These are phyloP conservation scores for Metschnikowia hibisci DNA, from an alignment of 805 yeast genomes.

Conservation along the genomic window DNA sequence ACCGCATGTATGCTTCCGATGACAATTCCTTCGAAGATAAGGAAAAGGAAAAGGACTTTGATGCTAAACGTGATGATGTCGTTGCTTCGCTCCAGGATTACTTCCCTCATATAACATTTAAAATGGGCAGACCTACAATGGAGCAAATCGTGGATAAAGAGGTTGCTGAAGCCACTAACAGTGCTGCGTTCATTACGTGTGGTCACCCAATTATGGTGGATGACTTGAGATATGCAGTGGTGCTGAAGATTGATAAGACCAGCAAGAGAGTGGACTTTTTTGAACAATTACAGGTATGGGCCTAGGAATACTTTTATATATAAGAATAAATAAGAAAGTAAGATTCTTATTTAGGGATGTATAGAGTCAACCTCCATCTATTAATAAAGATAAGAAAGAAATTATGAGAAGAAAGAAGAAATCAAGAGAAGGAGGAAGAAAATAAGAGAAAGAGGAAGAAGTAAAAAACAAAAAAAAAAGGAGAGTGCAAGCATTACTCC, in stretches of 20 bases:
- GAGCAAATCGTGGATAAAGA: constrained; percentile 34
- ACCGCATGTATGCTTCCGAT: constrained; percentile 8
- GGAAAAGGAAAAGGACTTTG: constrained; percentile 6
- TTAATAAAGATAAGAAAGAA: no score
- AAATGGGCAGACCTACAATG: constrained; percentile 44
- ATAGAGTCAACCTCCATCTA: no score
- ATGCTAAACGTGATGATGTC: constrained; percentile 3
- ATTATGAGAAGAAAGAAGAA: no score
- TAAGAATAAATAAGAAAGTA: not conserved
- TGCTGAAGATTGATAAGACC: constrained; percentile 16
- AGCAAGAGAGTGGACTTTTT: constrained; percentile 18
- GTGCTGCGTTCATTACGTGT: constrained; percentile 36
- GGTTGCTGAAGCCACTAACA: constrained; percentile 35
- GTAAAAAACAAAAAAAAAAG: no score
- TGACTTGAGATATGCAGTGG: constrained; percentile 23
- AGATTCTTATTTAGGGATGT: no score
- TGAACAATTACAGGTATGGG: constrained; percentile 22
- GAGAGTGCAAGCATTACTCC: no score
- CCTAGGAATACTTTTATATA: constrained; percentile 16
- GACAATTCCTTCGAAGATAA: constrained; percentile 5
- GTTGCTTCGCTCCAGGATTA: constrained; percentile 8
- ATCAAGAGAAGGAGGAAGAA: no score
- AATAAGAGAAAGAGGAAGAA: no score
- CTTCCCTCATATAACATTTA: constrained; percentile 18
- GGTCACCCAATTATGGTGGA: constrained; percentile 35